Evolutionary conservation across 2,329 filamentous ascomycete genomes (phyloP), one percentile per base, ranked within the genome.

Genomic region (Aspergillus eucalypticola): DNA sequence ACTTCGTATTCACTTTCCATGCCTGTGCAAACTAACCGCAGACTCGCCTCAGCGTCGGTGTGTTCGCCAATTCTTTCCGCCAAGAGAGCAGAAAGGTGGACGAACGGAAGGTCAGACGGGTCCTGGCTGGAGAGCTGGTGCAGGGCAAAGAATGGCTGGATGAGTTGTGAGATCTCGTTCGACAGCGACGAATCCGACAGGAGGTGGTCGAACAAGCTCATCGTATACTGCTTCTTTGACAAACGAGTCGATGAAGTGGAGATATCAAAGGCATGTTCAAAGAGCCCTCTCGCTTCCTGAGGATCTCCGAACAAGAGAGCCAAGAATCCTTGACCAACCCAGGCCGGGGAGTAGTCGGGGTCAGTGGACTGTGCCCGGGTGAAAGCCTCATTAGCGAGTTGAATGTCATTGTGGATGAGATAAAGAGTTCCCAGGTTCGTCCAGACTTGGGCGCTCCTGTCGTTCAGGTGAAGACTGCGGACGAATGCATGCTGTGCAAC

Each of bases 401-500:
- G 85, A 19, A 88, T 76, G 68, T 99, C 95, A 59, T 90, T 90
- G 65, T 96, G 90, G 4, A 96, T 76, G 15, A 98, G 81, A 60
- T 95, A 96, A 8, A 99, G 81, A 0, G 90, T 88, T 7, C 92
- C 95, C 1, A 99, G 80, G 67, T 99, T 98, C 0, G 92, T 91
- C 96, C 95, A 99, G 0, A 88, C 84, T 65, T 89, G 87, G 0
- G 92, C 88, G 65, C 88, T 96, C 63, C 91, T 82, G 74, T 99
- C 94, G 70, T 97, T 96, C 15, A 99, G 81, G 74, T 96, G 90
- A n/a, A 99, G 76, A 66, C 93, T 96, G 67, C 96, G 85, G 11
- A 96, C 90, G 68, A 99, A 94, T 0, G 95, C 88, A 74, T 99
- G 96, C 74, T 99, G 95, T 0, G 95, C 88, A 2, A 99, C 91